phyloP scores from a whole-genome alignment of 768 basidiomycete species.

The Naganishia vishniacii region DNA sequence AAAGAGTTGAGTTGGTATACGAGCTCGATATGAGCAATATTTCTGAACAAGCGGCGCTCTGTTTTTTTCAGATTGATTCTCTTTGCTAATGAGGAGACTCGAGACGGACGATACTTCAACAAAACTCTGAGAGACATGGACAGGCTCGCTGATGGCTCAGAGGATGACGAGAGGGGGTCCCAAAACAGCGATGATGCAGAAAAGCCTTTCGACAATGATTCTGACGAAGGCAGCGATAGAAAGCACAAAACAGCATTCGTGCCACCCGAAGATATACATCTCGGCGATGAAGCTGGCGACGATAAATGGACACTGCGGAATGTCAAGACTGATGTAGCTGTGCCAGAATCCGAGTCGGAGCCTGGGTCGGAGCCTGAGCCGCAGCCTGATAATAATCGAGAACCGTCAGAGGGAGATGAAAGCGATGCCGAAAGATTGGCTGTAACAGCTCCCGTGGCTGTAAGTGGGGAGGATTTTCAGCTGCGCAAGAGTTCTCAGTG shows the following conservation, averaged over 20 bases:
- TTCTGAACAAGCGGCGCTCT: too few relatives aligned
- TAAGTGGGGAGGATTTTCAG: too few relatives aligned
- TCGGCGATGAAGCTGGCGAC: too few relatives aligned
- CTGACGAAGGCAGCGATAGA: conserved; percentile 20
- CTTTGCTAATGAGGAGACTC: conserved; percentile 37
- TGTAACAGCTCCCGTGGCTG: not conserved
- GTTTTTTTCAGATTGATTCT: conserved; percentile 34
- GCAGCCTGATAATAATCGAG: conserved; percentile 23
- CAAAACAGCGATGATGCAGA: conserved; percentile 37
- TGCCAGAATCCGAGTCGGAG: conserved; percentile 28
- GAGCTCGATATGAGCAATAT: too few relatives aligned
- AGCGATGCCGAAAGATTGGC: not conserved
- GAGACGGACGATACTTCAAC: conserved; percentile 36
- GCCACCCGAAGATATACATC: conserved; percentile 13
- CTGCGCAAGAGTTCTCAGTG: too few relatives aligned
- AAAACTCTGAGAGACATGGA: conserved; percentile 40
- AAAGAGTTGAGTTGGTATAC: conserved; percentile 57
- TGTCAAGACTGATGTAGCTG: conserved; percentile 5
- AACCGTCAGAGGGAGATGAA: not conserved
- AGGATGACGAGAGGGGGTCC: conserved; percentile 23
- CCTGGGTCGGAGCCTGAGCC: conserved; percentile 26
- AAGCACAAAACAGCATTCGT: conserved; percentile 7
- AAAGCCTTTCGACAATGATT: not conserved
- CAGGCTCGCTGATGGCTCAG: conserved; percentile 9
- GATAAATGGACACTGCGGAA: conserved; percentile 9